Conservation (phyloP, 2,329 filamentous ascomycete species). For the Phyllosticta ampelicida region DNA sequence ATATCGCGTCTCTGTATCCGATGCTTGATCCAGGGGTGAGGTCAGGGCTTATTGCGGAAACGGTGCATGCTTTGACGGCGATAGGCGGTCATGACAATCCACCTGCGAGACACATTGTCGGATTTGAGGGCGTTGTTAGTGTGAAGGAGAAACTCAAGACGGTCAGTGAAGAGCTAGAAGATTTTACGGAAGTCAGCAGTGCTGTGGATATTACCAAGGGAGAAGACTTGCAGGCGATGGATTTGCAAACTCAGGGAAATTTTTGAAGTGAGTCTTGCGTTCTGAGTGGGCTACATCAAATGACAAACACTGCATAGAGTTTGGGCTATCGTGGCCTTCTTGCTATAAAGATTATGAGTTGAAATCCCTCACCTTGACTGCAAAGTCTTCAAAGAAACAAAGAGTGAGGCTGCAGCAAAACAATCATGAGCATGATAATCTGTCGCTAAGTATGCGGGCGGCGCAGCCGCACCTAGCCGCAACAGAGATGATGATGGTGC, state of each 20-base stretch:
- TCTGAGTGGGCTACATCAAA: not conserved
- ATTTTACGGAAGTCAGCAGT: slow-evolving; percentile 83
- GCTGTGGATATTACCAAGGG: slow-evolving; percentile 59
- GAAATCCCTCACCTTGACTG: not conserved
- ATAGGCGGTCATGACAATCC: slow-evolving; percentile 96
- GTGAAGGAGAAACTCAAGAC: slow-evolving; percentile 97
- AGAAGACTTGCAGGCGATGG: slow-evolving; percentile 4
- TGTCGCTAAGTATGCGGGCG: not conserved
- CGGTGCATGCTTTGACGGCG: slow-evolving; percentile 78
- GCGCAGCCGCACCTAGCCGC: not conserved
- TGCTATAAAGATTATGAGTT: too few relatives aligned
- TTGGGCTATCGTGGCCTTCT: too few relatives aligned
- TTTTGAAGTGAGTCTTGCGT: not conserved
- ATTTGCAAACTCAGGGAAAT: not conserved
- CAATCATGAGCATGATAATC: not conserved
- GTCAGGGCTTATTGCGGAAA: slow-evolving; percentile 71
- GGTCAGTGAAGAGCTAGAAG: slow-evolving; percentile 89
- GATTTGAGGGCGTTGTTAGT: slow-evolving; percentile 72
- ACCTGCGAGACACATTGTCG: slow-evolving; percentile 86
- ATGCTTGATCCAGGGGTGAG: slow-evolving; percentile 54
- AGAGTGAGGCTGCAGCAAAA: not conserved
- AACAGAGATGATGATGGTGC: not conserved
- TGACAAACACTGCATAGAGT: too few relatives aligned
- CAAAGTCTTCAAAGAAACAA: not conserved
- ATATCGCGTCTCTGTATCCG: slow-evolving; percentile 60